Conservation (phyloP, 2,329 filamentous ascomycete genomes). For the Ophiostoma ulmi region DNA sequence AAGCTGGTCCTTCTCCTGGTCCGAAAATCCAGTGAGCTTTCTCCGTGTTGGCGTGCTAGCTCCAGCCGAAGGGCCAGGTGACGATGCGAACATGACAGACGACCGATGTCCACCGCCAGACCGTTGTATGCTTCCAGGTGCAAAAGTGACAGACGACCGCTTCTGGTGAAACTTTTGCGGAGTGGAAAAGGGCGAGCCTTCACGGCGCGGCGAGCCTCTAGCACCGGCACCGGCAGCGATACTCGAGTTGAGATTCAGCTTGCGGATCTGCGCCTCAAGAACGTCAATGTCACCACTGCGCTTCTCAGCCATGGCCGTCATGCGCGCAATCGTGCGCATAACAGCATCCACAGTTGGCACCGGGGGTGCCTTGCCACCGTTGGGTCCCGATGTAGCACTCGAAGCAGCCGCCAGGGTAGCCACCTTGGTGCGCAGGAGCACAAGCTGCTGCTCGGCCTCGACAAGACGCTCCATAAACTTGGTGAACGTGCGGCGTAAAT, state of each 20-base stretch:
- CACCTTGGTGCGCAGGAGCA: constrained; percentile 72
- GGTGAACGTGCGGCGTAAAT: constrained; percentile 71
- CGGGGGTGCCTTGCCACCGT: constrained; percentile 41
- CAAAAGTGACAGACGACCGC: constrained; percentile 34
- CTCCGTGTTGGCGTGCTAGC: constrained; percentile 49
- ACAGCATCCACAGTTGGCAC: constrained; percentile 88
- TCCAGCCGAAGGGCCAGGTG: constrained; percentile 30
- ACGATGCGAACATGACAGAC: constrained; percentile 37
- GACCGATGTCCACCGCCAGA: constrained; percentile 36
- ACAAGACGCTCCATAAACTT: constrained; percentile 68
- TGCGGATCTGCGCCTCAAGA: constrained; percentile 79
- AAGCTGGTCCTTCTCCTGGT: constrained; percentile 53
- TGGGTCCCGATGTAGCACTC: constrained; percentile 47
- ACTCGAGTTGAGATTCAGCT: constrained; percentile 50
- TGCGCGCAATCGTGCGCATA: constrained; percentile 82
- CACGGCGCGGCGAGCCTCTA: constrained; percentile 30
- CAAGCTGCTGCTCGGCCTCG: constrained; percentile 74
- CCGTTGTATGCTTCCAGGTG: constrained; percentile 35
- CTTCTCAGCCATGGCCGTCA: constrained; percentile 89
- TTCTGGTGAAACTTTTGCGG: constrained; percentile 39
- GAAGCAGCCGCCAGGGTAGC: constrained; percentile 50
- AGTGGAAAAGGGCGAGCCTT: constrained; percentile 39
- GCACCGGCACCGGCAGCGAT: neutral
- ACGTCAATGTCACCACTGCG: constrained; percentile 87
- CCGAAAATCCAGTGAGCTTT: constrained; percentile 58